Base-by-base conservation (phyloP, 2,329 filamentous ascomycete species). In the Fusarium virguliforme region DNA sequence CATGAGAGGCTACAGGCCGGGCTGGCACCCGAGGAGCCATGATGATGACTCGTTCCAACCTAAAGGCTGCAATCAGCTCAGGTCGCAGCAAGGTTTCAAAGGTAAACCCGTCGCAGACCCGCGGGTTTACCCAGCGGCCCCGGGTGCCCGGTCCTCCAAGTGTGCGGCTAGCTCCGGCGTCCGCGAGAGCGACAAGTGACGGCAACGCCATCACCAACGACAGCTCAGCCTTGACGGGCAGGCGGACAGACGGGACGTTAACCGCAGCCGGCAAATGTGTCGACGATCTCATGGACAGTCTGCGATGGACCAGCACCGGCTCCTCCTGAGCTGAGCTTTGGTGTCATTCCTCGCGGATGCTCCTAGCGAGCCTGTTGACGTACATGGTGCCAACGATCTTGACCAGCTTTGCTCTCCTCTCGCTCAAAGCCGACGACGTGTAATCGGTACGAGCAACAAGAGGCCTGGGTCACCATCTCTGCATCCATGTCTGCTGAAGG, bases 221-320 rank as follows among this genome's bases (percentile, higher is more conserved):
- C 38, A 30, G 60, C 58, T 62, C 73, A 71, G 68, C 73, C 63
- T 69, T 68, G 56, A 70, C 59, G 62, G 57, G 63, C 62, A 63
- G 43, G 28, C 60, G 60, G 62, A 53, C 59, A 65, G 58, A 46
- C 65, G 65, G 67, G 59, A 64, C 61, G 59, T 41, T 63, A 61
- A 67, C 59, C 38, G 37, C 37, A 48, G 28, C 64, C 53, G 57
- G 65, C 53, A 67, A 46, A 37, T 53, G 50, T 66, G 59, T 30
- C 35, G 59, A 65, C 64, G 61, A 69, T 65, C 61, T 64, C 51
- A 46, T 24, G 18, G 22, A 35, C 34, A 6, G 32, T 28, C 32
- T 3, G 12, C 35, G 38, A 32, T 24, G 15, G 55, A 50, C 22
- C 60, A 46, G 38, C 37, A 48, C 35, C 28, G 40, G 46, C 57